These are phyloP conservation scores for Melampsora americana DNA, from an alignment of 1,284 basidiomycete genomes.

Conservation along the genomic window DNA sequence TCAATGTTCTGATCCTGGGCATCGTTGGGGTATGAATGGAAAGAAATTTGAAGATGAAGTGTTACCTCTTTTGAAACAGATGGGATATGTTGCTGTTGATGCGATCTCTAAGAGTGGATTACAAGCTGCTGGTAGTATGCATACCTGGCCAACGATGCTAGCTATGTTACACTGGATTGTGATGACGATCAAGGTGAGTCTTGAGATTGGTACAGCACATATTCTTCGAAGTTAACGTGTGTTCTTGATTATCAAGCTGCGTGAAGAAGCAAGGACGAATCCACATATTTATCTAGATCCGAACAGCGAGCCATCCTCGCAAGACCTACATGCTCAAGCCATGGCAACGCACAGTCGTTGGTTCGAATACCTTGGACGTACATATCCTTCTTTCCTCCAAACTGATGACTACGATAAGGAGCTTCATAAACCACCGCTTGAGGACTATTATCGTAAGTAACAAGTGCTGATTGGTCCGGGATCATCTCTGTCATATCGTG, in stretches of 20 bases:
- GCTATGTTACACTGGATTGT: conserved; percentile 83
- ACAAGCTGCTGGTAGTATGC: conserved; percentile 75
- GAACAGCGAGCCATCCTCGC: conserved; percentile 17
- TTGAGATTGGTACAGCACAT: background rate
- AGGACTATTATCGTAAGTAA: conserved; percentile 33
- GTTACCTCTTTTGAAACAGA: conserved; percentile 66
- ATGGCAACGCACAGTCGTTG: conserved; percentile 31
- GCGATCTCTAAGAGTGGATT: conserved; percentile 74
- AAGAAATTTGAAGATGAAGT: conserved; percentile 77
- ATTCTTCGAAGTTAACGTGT: background rate
- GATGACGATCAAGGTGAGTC: conserved; percentile 53
- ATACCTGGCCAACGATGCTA: conserved; percentile 75
- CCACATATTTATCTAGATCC: conserved; percentile 20
- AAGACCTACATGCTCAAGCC: conserved; percentile 20
- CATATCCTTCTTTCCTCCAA: conserved; percentile 35
- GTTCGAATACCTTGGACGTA: conserved; percentile 26
- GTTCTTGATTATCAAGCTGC: background rate
- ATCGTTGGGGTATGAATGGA: conserved; percentile 40
- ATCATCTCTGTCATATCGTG: background rate
- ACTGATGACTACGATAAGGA: conserved; percentile 37
- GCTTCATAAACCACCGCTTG: conserved; percentile 33
- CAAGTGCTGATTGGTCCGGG: background rate
- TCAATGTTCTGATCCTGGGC: conserved; percentile 47
- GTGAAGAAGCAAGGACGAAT: conserved; percentile 34
- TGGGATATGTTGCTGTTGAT: conserved; percentile 71